Evolutionary conservation across 75 land plant genomes (phyloP).

Genomic region (Picea sitchensis): DNA sequence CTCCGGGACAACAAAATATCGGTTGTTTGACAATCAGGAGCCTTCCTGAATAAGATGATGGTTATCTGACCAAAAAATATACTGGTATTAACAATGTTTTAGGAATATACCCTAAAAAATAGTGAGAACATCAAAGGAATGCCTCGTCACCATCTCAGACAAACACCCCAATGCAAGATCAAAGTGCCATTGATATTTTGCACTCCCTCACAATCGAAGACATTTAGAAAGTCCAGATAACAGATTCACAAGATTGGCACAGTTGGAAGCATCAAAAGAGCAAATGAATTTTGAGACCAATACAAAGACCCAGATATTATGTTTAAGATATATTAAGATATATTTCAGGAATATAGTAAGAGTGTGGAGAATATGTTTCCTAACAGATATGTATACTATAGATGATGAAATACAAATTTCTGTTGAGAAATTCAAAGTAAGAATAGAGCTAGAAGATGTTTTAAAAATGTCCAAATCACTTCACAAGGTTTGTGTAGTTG

Average conservation of each 20-base stretch:
- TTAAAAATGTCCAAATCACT: too few species aligned
- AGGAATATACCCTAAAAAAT: neutral
- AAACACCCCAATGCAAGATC: neutral
- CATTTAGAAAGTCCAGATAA: neutral
- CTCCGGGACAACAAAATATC: neutral
- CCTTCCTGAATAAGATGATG: neutral
- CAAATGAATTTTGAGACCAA: neutral
- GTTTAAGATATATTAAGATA: too few species aligned
- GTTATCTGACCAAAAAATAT: neutral
- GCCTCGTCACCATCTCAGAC: neutral
- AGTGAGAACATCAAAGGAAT: neutral
- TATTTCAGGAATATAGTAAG: too few species aligned
- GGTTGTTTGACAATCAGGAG: neutral
- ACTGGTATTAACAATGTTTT: neutral
- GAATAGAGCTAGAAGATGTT: too few species aligned
- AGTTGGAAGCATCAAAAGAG: neutral
- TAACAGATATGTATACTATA: too few species aligned
- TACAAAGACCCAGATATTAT: too few species aligned
- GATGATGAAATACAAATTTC: too few species aligned
- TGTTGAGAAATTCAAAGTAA: too few species aligned
- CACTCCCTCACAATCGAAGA: neutral
- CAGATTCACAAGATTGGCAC: neutral
- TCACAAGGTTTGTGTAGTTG: too few species aligned
- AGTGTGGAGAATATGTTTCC: too few species aligned
- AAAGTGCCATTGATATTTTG: neutral